Evolutionary conservation across 1,284 basidiomycete genomes (phyloP).

Genomic region (Fomitopsis betulina): DNA sequence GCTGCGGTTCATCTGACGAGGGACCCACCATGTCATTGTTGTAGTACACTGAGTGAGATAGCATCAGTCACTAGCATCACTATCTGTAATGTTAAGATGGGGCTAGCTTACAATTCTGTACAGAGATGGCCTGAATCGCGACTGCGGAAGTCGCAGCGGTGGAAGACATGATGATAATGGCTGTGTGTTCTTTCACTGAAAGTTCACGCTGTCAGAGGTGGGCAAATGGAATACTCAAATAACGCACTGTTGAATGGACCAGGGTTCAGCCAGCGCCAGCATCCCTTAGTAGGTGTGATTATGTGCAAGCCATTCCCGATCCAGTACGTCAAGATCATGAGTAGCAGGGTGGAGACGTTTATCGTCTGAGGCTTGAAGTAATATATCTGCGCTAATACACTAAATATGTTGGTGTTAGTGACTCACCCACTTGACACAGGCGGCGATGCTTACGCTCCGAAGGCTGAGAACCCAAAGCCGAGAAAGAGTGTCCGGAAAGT

Average conservation of each 20-base stretch:
- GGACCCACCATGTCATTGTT: slow-evolving; percentile 24
- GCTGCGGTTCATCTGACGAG: no score
- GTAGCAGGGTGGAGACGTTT: slow-evolving; percentile 28
- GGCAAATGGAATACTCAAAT: no score
- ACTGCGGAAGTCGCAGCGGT: slow-evolving; percentile 31
- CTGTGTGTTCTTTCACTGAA: slow-evolving; percentile 31
- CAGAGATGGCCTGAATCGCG: slow-evolving; percentile 33
- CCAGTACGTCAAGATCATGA: slow-evolving; percentile 34
- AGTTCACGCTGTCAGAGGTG: no score
- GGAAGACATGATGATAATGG: slow-evolving; percentile 34
- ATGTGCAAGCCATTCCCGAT: slow-evolving; percentile 31
- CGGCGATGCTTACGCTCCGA: slow-evolving; percentile 28
- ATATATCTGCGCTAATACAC: slow-evolving; percentile 35
- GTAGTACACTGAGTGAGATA: slow-evolving; percentile 33
- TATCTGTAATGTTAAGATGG: neutral
- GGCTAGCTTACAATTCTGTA: slow-evolving; percentile 29
- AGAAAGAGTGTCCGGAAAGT: slow-evolving; percentile 35
- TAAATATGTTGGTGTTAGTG: slow-evolving; percentile 16
- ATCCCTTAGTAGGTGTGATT: slow-evolving; percentile 27
- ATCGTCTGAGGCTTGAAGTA: slow-evolving; percentile 35
- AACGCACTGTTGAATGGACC: slow-evolving; percentile 28
- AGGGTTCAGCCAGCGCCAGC: slow-evolving; percentile 36
- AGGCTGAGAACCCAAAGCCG: slow-evolving; percentile 32
- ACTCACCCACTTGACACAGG: no score
- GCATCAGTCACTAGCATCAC: no score